phyloP scores from a whole-genome alignment of 192 early-diverging fungal species.

The Mortierella alpina region DNA sequence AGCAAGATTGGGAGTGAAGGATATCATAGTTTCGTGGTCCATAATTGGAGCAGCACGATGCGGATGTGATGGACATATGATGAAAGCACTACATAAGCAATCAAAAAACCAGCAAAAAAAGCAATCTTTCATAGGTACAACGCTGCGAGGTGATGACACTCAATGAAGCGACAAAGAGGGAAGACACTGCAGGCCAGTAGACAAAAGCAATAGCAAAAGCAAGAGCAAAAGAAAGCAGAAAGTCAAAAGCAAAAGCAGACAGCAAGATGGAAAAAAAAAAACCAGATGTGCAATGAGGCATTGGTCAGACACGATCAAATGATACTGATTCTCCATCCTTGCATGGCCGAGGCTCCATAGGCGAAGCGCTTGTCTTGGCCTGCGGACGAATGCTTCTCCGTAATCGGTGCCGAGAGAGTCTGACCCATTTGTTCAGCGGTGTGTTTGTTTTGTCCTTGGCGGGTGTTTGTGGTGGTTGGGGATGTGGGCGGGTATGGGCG shows the following conservation, averaged over 20 bases:
- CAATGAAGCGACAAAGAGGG: not conserved
- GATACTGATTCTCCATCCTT: constrained; percentile 94
- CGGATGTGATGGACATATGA: not conserved
- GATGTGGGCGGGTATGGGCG: not conserved
- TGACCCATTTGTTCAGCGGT: constrained; percentile 81
- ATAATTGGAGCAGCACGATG: not conserved
- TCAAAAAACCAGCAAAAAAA: not conserved
- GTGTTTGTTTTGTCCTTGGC: constrained; percentile 5
- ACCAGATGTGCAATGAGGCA: too few relatives aligned
- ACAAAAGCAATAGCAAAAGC: not conserved
- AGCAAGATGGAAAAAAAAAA: constrained; percentile 12
- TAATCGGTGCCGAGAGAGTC: constrained; percentile 93
- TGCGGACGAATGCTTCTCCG: constrained; percentile 84
- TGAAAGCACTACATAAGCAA: not conserved
- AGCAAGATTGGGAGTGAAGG: constrained; percentile 21
- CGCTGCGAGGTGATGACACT: not conserved
- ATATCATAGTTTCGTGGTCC: constrained; percentile 18
- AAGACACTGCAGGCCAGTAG: not conserved
- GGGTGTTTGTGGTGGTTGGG: constrained; percentile 9
- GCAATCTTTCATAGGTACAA: not conserved
- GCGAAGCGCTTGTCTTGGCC: constrained; percentile 81
- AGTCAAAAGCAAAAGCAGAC: constrained; percentile 2
- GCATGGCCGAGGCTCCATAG: constrained; percentile 94
- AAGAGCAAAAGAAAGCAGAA: constrained; percentile 2
- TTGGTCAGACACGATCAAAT: constrained; percentile 17